These are phyloP conservation scores for Fusarium abutilonis DNA, from an alignment of 2,329 filamentous ascomycete species.

Conservation along the genomic window DNA sequence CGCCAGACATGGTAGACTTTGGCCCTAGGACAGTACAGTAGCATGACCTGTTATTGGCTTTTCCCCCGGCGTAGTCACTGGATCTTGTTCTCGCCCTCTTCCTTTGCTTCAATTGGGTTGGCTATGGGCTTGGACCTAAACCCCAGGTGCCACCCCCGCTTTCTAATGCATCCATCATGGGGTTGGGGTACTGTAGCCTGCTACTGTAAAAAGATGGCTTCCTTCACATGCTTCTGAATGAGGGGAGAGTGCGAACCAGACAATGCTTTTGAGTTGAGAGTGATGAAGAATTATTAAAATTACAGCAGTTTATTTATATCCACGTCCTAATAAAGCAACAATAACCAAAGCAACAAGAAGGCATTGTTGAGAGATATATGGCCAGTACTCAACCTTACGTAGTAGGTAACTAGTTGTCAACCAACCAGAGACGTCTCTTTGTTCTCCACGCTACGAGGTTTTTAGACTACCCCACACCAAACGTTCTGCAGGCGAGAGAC, in stretches of 20 bases:
- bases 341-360: not conserved
- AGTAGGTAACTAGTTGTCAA: not conserved
- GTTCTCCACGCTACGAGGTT: slow-evolving; percentile 20
- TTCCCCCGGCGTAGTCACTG: not conserved
- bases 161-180: slow-evolving; percentile 26
- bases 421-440: slow-evolving; percentile 17
- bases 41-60: slow-evolving; percentile 6
- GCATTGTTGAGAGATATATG: not conserved
- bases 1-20: slow-evolving; percentile 5
- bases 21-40: slow-evolving; percentile 2
- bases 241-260: not conserved
- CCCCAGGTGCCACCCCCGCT: slow-evolving; percentile 35
- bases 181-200: slow-evolving; percentile 10
- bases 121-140: slow-evolving; percentile 7
- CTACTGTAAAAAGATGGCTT: slow-evolving; percentile 19
- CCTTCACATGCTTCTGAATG: slow-evolving; percentile 13
- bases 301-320: no score
- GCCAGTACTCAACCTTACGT: no score
- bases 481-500: slow-evolving; percentile 18
- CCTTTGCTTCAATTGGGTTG: slow-evolving; percentile 16
- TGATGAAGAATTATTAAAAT: not conserved
- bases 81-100: slow-evolving; percentile 3
- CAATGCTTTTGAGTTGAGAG: not conserved
- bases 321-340: not conserved
- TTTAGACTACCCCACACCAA: slow-evolving; percentile 30